A percentile compares a stretch with the other conserved stretches of the same genome.
Evolutionary conservation across 345 rosid genomes (phyloP).

Genomic region (Murraya koenigii): DNA sequence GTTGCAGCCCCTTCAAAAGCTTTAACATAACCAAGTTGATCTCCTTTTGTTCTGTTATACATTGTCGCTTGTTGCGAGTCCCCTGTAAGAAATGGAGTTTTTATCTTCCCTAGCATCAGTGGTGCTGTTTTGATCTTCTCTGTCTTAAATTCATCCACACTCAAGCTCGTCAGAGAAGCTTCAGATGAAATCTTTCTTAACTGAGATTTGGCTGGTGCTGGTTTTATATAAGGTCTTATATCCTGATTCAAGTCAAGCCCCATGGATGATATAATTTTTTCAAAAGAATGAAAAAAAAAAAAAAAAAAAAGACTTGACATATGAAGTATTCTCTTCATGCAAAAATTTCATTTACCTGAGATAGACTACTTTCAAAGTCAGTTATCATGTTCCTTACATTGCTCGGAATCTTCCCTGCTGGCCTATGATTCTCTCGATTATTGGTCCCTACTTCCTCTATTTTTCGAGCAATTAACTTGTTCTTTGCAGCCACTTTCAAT

Average conservation of each 20-base stretch:
- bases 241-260: conserved; percentile 42
- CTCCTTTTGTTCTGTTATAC: conserved; percentile 2
- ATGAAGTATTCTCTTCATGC: background rate
- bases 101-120: conserved; percentile 9
- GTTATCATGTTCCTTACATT: conserved; percentile 74
- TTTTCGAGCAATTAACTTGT: conserved; percentile 12
- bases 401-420: conserved; percentile 42
- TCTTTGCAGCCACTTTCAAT: conserved; percentile 17
- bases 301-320: background rate
- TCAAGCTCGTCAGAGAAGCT: conserved; percentile 17
- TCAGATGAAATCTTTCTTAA: conserved; percentile 27
- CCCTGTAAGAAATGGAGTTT: conserved; percentile 10
- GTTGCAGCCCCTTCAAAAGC: conserved; percentile 8
- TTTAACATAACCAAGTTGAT: conserved; percentile 13
- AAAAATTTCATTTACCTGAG: conserved; percentile 50
- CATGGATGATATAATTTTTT: background rate
- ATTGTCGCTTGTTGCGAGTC: conserved; percentile 9
- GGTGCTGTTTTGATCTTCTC: conserved; percentile 11
- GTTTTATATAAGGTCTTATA: conserved; percentile 34
- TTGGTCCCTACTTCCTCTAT: conserved; percentile 8
- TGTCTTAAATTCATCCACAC: conserved; percentile 12
- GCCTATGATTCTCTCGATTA: conserved; percentile 24
- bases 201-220: conserved; percentile 31
- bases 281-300: too few relatives aligned
- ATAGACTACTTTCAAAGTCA: conserved; percentile 59